A percentile compares a stretch with the other conserved stretches of the same genome.
Conservation (phyloP, 2,329 filamentous ascomycete genomes). For the Cordyceps militaris region DNA sequence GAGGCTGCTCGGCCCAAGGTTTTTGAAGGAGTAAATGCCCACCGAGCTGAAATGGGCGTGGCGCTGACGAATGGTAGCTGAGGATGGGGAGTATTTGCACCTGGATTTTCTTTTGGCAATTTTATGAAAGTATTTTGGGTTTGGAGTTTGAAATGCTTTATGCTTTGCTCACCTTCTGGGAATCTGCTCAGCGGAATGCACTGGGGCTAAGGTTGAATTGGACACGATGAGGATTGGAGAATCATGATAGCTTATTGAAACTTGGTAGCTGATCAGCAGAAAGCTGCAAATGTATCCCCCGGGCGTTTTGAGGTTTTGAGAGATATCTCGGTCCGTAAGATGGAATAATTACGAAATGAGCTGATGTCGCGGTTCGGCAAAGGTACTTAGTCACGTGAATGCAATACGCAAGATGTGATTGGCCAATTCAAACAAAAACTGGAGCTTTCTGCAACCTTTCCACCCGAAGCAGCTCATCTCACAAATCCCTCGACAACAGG, state of each 20-base stretch:
- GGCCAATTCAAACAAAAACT: slow-evolving; percentile 28
- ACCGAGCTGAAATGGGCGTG: slow-evolving; percentile 14
- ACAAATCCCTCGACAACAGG: slow-evolving; percentile 40
- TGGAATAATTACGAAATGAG: neutral
- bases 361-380: slow-evolving; percentile 13
- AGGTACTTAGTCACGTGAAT: slow-evolving; percentile 27
- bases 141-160: neutral
- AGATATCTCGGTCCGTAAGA: too few relatives aligned
- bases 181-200: too few relatives aligned
- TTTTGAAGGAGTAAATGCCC: slow-evolving; percentile 24
- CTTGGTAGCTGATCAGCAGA: neutral
- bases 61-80: neutral
- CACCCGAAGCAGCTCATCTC: slow-evolving; percentile 39
- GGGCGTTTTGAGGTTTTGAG: too few relatives aligned
- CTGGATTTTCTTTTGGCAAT: neutral
- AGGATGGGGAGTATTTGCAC: too few relatives aligned
- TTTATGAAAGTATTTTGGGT: neutral
- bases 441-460: slow-evolving; percentile 27
- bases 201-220: too few relatives aligned
- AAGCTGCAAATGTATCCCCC: neutral
- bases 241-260: neutral
- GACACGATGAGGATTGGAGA: too few relatives aligned
- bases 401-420: slow-evolving; percentile 22
- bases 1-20: neutral
- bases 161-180: too few relatives aligned